Evolutionary conservation across 306 rosid genomes (phyloP).

Genomic region (Lotus japonicus): DNA sequence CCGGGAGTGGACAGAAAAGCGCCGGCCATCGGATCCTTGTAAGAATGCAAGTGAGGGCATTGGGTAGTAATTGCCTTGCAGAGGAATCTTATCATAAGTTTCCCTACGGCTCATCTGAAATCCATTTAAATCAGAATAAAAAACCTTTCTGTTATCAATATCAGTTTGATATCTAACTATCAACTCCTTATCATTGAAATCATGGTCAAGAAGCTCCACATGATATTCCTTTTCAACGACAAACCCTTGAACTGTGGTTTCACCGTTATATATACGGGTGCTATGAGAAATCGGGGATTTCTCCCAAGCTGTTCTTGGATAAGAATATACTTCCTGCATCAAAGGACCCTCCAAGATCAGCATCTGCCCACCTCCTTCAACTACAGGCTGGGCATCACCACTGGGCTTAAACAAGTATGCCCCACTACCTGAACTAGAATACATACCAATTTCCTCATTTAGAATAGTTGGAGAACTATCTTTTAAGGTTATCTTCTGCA

Average conservation of each 20-base stretch:
- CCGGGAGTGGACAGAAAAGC: constrained; percentile 85
- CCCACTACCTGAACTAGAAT: constrained; percentile 63
- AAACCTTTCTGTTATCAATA: constrained; percentile 64
- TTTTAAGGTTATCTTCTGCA: constrained; percentile 55
- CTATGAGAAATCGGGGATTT: constrained; percentile 79
- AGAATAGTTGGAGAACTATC: constrained; percentile 40
- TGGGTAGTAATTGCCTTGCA: constrained; percentile 96
- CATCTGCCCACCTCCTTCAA: constrained; percentile 61
- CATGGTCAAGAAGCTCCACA: constrained; percentile 66
- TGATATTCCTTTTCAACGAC: constrained; percentile 91
- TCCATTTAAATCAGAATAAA: constrained; percentile 89
- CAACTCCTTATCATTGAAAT: constrained; percentile 76
- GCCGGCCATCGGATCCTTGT: constrained; percentile 68
- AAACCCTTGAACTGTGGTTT: constrained; percentile 59
- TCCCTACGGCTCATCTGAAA: constrained; percentile 97
- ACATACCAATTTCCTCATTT: constrained; percentile 87
- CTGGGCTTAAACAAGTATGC: constrained; percentile 85
- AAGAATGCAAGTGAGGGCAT: constrained; percentile 90
- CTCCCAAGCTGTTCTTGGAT: constrained; percentile 75
- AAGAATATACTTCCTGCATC: constrained; percentile 84
- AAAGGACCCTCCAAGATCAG: constrained; percentile 70
- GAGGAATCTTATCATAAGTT: constrained; percentile 83
- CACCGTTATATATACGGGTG: constrained; percentile 76
- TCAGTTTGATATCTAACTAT: constrained; percentile 85
- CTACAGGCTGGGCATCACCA: constrained; percentile 67